Evolutionary conservation across 2,329 filamentous ascomycete species (phyloP).

Genomic region (Nemania diffusa): DNA sequence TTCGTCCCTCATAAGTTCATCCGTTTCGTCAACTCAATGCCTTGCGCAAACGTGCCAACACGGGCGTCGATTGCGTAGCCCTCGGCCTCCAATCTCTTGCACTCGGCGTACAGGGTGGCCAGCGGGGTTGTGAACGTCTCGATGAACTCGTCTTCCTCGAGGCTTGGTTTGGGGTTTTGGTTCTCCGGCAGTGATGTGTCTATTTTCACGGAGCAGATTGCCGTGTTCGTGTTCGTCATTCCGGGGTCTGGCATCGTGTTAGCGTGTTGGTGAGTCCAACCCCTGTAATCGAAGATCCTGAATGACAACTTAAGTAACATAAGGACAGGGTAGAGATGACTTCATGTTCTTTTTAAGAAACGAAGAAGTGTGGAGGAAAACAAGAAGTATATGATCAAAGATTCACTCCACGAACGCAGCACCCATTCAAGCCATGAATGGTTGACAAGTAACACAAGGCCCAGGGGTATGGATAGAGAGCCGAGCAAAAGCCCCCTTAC

Average conservation of each 20-base stretch:
- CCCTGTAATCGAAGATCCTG: not conserved
- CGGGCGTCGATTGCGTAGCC: constrained; percentile 84
- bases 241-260: constrained; percentile 21
- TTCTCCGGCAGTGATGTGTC: constrained; percentile 77
- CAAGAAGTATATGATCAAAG: not conserved
- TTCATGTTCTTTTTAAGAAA: not conserved
- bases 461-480: not conserved
- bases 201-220: constrained; percentile 77
- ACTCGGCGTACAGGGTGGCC: constrained; percentile 71
- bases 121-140: constrained; percentile 79
- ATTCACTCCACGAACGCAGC: not conserved
- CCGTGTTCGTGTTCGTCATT: constrained; percentile 60
- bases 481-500: constrained; percentile 13
- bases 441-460: not conserved
- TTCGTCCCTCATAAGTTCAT: constrained; percentile 49
- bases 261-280: not conserved
- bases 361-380: not conserved
- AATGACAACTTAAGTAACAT: not conserved
- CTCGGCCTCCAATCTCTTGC: constrained; percentile 72
- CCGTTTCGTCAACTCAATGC: constrained; percentile 76
- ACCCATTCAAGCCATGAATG: not conserved
- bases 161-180: constrained; percentile 72
- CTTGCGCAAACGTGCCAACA: constrained; percentile 81
- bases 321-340: not conserved
- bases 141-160: constrained; percentile 86